Percentiles rank a stretch among this genome's conserved stretches.
Conservation (phyloP, 2,329 filamentous ascomycete species). For the Dissoconium aciculare region DNA sequence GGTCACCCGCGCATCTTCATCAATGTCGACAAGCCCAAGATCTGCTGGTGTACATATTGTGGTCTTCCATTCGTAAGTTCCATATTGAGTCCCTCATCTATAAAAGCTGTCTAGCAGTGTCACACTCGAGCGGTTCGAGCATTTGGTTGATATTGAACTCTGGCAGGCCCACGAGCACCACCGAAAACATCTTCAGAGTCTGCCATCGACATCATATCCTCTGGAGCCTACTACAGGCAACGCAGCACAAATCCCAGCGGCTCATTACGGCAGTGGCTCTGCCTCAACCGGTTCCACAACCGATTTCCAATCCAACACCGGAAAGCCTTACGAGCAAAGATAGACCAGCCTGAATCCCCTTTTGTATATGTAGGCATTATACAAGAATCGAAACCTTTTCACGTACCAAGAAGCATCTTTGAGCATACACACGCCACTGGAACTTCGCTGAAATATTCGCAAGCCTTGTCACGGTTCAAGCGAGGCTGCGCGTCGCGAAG, state of each 20-base stretch:
- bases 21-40: slow-evolving; percentile 95
- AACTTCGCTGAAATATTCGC: too few relatives aligned
- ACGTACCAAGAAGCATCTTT: too few relatives aligned
- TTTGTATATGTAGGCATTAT: too few relatives aligned
- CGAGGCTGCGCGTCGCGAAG: too few relatives aligned
- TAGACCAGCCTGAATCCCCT: too few relatives aligned
- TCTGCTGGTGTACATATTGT: slow-evolving; percentile 81
- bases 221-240: slow-evolving; percentile 49
- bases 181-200: slow-evolving; percentile 66
- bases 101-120: too few relatives aligned
- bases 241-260: slow-evolving; percentile 43
- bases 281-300: slow-evolving; percentile 21
- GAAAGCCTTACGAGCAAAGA: slow-evolving; percentile 45
- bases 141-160: slow-evolving; percentile 3
- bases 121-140: too few relatives aligned
- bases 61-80: slow-evolving; percentile 74
- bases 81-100: too few relatives aligned
- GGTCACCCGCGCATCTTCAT: slow-evolving; percentile 93
- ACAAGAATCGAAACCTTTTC: too few relatives aligned
- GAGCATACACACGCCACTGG: too few relatives aligned
- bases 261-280: slow-evolving; percentile 15
- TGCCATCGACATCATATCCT: slow-evolving; percentile 58
- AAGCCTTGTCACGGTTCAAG: too few relatives aligned
- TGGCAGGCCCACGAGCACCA: slow-evolving; percentile 76
- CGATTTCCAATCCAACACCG: slow-evolving; percentile 39